phyloP scores from a whole-genome alignment of 1,284 basidiomycete species.

The Boletus austroedulis region DNA sequence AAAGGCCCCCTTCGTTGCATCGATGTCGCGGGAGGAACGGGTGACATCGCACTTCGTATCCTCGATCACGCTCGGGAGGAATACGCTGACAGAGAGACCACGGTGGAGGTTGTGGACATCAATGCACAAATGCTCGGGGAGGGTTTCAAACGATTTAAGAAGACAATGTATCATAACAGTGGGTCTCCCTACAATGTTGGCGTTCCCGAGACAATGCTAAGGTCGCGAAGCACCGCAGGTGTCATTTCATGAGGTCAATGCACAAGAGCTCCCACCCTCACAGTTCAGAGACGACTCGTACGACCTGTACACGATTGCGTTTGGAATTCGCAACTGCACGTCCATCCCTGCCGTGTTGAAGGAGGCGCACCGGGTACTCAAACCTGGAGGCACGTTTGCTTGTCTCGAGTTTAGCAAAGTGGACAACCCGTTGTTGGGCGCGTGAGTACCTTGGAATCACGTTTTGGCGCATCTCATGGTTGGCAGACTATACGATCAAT shows the following conservation, averaged over 20 bases:
- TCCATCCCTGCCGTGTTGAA: conserved; percentile 84
- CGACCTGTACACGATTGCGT: conserved; percentile 98
- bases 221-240: conserved; percentile 80
- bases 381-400: conserved; percentile 94
- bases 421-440: conserved; percentile 80
- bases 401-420: conserved; percentile 98
- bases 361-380: conserved; percentile 93
- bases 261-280: conserved; percentile 71
- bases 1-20: conserved; percentile 76
- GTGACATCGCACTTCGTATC: conserved; percentile 94
- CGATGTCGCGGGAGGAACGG: conserved; percentile 97
- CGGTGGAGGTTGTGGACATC: conserved; percentile 92
- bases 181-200: conserved; percentile 37
- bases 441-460: conserved; percentile 54
- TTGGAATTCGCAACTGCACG: conserved; percentile 98
- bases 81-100: conserved; percentile 85
- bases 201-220: conserved; percentile 11
- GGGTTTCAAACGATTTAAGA: conserved; percentile 86
- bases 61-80: conserved; percentile 89
- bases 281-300: conserved; percentile 79
- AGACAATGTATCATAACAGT: conserved; percentile 97
- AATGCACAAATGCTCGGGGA: conserved; percentile 95
- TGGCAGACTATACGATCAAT: conserved; percentile 85
- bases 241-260: conserved; percentile 91
- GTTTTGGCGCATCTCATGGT: conserved; percentile 10